These are phyloP conservation scores for Glycyrrhiza uralensis DNA, from an alignment of 306 rosid genomes.

Conservation along the genomic window DNA sequence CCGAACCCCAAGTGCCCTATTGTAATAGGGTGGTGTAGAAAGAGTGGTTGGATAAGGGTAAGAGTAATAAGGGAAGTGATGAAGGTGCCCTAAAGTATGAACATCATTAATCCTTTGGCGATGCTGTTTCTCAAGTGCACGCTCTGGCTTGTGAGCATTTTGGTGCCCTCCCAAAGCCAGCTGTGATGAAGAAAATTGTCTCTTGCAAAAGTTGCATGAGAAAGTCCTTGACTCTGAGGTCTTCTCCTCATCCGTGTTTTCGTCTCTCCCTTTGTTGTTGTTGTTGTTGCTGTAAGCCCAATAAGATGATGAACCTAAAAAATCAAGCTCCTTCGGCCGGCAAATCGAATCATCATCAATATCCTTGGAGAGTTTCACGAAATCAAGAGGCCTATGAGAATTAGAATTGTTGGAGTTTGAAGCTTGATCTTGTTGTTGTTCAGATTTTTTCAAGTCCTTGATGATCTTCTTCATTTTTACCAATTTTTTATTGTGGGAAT, in stretches of 20 bases:
- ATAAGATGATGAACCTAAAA: slow-evolving; percentile 30
- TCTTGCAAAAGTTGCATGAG: slow-evolving; percentile 66
- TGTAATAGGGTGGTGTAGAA: slow-evolving; percentile 15
- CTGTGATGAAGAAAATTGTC: slow-evolving; percentile 69
- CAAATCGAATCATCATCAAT: background rate
- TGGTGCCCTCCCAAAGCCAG: slow-evolving; percentile 83
- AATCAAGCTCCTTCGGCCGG: slow-evolving; percentile 22
- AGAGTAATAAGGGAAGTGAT: slow-evolving; percentile 29
- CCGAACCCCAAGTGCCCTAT: slow-evolving; percentile 43
- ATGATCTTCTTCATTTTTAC: too few relatives aligned
- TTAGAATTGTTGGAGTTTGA: background rate
- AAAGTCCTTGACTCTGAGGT: slow-evolving; percentile 34
- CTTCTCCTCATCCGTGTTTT: background rate
- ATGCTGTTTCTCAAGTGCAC: slow-evolving; percentile 61
- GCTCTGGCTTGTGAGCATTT: slow-evolving; percentile 78
- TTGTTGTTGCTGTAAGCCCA: background rate
- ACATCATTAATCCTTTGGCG: slow-evolving; percentile 44
- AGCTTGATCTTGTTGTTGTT: background rate
- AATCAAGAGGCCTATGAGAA: slow-evolving; percentile 23
- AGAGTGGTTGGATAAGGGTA: slow-evolving; percentile 29
- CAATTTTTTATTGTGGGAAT: background rate
- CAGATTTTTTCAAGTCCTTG: too few relatives aligned
- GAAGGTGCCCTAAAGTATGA: slow-evolving; percentile 24
- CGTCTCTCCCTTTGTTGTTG: background rate
- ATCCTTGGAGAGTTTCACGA: slow-evolving; percentile 36